Evolutionary conservation across 1,284 basidiomycete species (phyloP).

Genomic region (Ustilago shanxiensis): DNA sequence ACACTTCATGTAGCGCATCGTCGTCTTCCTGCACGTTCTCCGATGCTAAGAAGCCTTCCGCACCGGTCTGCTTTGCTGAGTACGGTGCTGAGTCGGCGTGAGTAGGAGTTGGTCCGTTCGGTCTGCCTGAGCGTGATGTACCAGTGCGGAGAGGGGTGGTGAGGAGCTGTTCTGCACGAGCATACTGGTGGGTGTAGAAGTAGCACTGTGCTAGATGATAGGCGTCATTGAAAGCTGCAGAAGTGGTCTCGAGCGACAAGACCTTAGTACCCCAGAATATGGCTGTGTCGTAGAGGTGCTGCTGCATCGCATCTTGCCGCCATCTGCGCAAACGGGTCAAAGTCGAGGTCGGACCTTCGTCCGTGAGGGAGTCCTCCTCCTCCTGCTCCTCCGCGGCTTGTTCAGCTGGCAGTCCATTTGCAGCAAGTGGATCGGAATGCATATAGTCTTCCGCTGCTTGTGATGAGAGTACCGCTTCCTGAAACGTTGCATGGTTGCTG

Average conservation of each 20-base stretch:
- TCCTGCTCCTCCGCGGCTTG: conserved; percentile 17
- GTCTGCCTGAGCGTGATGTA: conserved; percentile 10
- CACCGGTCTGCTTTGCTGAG: conserved; percentile 32
- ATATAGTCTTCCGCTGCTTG: conserved; percentile 29
- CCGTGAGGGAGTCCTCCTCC: not conserved
- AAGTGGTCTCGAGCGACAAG: conserved; percentile 80
- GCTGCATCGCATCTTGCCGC: conserved; percentile 97
- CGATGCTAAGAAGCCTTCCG: conserved; percentile 33
- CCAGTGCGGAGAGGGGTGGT: conserved; percentile 78
- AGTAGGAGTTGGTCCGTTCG: not conserved
- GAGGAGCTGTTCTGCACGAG: conserved; percentile 90
- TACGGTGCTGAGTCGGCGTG: conserved; percentile 4
- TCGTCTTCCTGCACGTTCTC: conserved; percentile 45
- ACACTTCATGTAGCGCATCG: conserved; percentile 52
- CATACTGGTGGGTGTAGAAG: conserved; percentile 94
- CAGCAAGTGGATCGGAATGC: conserved; percentile 18
- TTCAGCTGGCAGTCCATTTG: conserved; percentile 9
- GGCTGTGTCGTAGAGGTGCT: conserved; percentile 96
- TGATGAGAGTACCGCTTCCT: conserved; percentile 20
- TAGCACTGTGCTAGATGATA: conserved; percentile 99
- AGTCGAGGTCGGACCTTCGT: conserved; percentile 12
- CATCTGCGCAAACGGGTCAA: conserved; percentile 86
- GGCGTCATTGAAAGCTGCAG: conserved; percentile 76
- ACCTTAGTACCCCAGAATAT: conserved; percentile 99
- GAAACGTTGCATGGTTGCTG: conserved; percentile 24